phyloP scores from a whole-genome alignment of 148 eudicot genomes.

The Fallopia convolvulus region DNA sequence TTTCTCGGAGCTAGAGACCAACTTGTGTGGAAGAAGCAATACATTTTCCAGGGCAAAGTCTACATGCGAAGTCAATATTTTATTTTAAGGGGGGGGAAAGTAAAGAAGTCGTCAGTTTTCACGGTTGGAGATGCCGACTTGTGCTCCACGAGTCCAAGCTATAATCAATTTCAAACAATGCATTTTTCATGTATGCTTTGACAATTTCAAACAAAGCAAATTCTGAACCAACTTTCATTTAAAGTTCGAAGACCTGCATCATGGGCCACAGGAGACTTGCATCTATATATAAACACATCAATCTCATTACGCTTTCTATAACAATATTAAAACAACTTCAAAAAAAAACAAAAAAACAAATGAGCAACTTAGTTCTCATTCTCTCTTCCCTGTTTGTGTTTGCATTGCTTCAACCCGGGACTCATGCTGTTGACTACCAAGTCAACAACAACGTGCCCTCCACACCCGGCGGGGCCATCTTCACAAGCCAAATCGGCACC shows the following conservation, averaged over 20 bases:
- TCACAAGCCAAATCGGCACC: conserved; percentile 25
- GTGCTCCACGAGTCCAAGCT: too few relatives aligned
- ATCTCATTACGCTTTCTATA: neutral
- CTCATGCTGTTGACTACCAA: conserved; percentile 24
- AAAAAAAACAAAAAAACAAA: neutral
- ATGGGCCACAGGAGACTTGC: neutral
- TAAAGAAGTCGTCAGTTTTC: too few relatives aligned
- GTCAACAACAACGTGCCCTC: conserved; percentile 25
- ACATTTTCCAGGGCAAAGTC: too few relatives aligned
- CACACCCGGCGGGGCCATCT: conserved; percentile 35
- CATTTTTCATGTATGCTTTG: neutral
- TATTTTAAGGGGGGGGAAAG: too few relatives aligned
- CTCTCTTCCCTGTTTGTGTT: conserved; percentile 10
- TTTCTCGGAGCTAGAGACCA: too few relatives aligned
- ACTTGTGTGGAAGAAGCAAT: too few relatives aligned
- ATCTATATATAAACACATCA: neutral
- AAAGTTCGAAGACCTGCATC: neutral
- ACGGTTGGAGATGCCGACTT: too few relatives aligned
- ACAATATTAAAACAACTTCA: neutral
- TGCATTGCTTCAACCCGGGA: neutral
- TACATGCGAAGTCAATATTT: too few relatives aligned
- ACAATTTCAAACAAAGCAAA: neutral
- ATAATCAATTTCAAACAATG: too few relatives aligned
- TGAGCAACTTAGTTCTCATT: neutral
- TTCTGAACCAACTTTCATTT: neutral